These are phyloP conservation scores for Nannochloropsis granulata DNA, from an alignment of 108 stramenopile genomes.

Conservation along the genomic window DNA sequence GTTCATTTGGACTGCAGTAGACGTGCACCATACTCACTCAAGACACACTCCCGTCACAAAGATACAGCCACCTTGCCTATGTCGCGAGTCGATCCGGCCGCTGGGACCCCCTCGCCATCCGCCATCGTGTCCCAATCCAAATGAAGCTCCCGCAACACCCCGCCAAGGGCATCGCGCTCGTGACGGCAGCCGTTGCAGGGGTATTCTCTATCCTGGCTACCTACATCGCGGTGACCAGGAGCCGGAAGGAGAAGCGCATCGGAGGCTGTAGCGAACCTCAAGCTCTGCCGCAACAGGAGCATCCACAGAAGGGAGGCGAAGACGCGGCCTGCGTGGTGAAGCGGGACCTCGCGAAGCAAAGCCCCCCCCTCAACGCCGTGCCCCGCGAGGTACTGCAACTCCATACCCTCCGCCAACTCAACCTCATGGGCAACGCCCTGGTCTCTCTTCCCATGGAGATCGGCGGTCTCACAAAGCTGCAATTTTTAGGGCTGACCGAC, in stretches of 20 bases:
- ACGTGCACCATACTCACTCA: too few species aligned
- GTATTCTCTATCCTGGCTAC: neutral
- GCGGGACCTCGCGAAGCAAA: neutral
- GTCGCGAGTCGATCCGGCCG: too few species aligned
- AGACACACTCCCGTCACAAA: too few species aligned
- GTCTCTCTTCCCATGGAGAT: neutral
- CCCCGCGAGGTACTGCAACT: constrained; percentile 1
- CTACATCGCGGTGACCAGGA: neutral
- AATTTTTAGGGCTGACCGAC: constrained; percentile 10
- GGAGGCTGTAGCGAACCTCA: neutral
- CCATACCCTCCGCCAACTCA: neutral
- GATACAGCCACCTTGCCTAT: too few species aligned
- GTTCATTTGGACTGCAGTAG: too few species aligned
- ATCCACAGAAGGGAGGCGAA: neutral
- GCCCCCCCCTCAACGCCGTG: neutral
- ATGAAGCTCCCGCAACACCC: too few species aligned
- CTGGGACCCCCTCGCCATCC: too few species aligned
- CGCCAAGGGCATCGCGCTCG: too few species aligned
- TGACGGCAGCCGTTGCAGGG: neutral
- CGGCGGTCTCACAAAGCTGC: constrained; percentile 2
- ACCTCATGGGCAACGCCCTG: constrained; percentile 11
- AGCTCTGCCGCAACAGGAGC: neutral
- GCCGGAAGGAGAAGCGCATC: neutral
- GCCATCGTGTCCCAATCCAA: too few species aligned
- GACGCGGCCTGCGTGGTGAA: neutral